A percentile compares a stretch with the other conserved stretches of the same genome.
phyloP scores from a whole-genome alignment of 2,329 filamentous ascomycete species.

The Epichloe festucae region DNA sequence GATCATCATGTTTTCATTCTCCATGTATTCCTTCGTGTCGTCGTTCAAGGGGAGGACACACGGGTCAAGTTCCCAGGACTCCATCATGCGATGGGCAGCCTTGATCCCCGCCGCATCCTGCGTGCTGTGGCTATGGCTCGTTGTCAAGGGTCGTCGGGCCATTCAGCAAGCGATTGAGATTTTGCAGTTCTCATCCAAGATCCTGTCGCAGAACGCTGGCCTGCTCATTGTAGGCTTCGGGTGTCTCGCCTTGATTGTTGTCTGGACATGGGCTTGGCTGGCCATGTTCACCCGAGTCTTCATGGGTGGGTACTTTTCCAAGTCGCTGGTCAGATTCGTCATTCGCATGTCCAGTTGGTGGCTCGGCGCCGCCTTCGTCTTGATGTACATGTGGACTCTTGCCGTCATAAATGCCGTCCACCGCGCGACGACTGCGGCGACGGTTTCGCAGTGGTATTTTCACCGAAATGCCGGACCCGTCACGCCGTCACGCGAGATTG shows the following conservation, averaged over 20 bases:
- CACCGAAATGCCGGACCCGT: constrained; percentile 73
- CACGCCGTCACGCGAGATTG: constrained; percentile 66
- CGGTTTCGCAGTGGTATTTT: constrained; percentile 98
- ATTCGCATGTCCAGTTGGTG: constrained; percentile 88
- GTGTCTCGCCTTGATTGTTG: constrained; percentile 60
- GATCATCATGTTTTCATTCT: constrained; percentile 75
- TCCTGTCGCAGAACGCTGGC: constrained; percentile 72
- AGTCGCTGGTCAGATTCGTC: constrained; percentile 51
- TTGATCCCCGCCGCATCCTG: constrained; percentile 62
- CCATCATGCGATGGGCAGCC: constrained; percentile 76
- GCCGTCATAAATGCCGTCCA: constrained; percentile 80
- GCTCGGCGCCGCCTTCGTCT: constrained; percentile 80
- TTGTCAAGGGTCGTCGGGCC: constrained; percentile 67
- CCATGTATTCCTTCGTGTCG: constrained; percentile 78
- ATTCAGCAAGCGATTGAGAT: constrained; percentile 77
- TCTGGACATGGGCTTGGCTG: constrained; percentile 94
- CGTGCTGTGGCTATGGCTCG: constrained; percentile 69
- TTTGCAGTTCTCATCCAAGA: constrained; percentile 81
- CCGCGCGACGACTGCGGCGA: constrained; percentile 81
- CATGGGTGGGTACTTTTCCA: constrained; percentile 73
- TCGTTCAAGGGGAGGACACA: constrained; percentile 66
- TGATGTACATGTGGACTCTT: constrained; percentile 93
- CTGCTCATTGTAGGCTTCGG: constrained; percentile 74
- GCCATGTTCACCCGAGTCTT: constrained; percentile 95
- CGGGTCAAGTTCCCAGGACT: constrained; percentile 73